These are phyloP conservation scores for Baorangia bicolor DNA, from an alignment of 768 basidiomycete species.

Conservation along the genomic window DNA sequence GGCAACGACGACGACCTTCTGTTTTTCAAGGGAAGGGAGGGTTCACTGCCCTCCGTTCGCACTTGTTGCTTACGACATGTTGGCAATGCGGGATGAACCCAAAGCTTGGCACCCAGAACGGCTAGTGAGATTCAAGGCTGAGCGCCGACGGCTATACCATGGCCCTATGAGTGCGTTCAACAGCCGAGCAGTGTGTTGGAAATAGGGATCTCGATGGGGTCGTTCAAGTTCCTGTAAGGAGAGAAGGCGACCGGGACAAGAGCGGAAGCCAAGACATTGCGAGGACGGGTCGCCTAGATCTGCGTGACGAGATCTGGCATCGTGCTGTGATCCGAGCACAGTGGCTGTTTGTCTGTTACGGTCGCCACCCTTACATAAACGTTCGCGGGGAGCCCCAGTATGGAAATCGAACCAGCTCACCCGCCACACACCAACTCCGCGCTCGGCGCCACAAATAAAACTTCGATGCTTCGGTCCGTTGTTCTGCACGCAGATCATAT, in stretches of 20 bases:
- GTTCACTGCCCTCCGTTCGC: conserved; percentile 4
- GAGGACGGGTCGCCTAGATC: conserved; percentile 1
- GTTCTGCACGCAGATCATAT: not conserved
- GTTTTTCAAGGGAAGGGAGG: conserved; percentile 15
- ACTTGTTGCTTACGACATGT: conserved; percentile 5
- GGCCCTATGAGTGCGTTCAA: not conserved
- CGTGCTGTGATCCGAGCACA: not conserved
- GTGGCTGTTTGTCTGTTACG: not conserved
- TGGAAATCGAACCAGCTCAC: conserved; percentile 19
- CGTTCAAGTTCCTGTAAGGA: too few relatives aligned
- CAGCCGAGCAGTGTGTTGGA: not conserved
- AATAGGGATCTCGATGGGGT: not conserved
- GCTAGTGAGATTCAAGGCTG: not conserved
- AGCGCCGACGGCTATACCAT: not conserved
- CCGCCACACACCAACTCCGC: not conserved
- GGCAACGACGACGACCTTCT: not conserved
- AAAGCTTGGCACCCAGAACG: not conserved
- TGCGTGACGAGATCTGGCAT: not conserved
- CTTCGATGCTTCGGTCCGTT: not conserved
- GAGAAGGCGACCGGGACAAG: not conserved
- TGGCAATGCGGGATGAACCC: not conserved
- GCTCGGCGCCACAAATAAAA: too few relatives aligned
- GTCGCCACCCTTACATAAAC: not conserved
- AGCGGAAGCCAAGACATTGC: not conserved
- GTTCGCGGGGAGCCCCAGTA: not conserved